These are phyloP conservation scores for Aureobasidium sp. DNA, from an alignment of 2,329 filamentous ascomycete genomes.

Conservation along the genomic window DNA sequence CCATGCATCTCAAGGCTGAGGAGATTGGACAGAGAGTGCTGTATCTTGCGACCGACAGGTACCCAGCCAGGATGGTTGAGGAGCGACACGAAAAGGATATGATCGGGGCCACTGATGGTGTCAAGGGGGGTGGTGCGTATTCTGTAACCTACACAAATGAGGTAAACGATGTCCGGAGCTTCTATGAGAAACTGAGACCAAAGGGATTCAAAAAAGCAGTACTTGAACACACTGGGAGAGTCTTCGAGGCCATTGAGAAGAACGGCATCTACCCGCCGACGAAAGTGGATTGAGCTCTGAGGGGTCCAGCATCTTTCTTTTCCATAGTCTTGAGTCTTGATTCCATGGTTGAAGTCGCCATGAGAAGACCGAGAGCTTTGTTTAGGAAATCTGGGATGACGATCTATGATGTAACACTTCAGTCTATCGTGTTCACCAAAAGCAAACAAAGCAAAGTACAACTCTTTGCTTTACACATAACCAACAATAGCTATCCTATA, in stretches of 20 bases:
- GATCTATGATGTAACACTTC: too few relatives aligned
- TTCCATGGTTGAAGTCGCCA: too few relatives aligned
- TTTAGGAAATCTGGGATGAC: too few relatives aligned
- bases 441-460: too few relatives aligned
- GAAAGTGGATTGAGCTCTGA: too few relatives aligned
- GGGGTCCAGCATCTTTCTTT: too few relatives aligned
- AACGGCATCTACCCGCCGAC: background rate
- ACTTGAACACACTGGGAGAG: background rate
- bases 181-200: background rate
- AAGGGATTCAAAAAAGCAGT: background rate
- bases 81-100: too few relatives aligned
- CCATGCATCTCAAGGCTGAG: constrained; percentile 4
- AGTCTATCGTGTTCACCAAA: too few relatives aligned
- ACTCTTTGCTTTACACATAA: too few relatives aligned
- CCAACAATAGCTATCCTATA: too few relatives aligned
- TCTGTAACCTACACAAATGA: constrained; percentile 23
- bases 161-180: background rate
- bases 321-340: too few relatives aligned
- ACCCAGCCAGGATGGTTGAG: constrained; percentile 5
- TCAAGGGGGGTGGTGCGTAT: constrained; percentile 26
- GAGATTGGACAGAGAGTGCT: constrained; percentile 28
- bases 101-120: constrained; percentile 20
- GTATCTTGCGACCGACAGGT: constrained; percentile 21
- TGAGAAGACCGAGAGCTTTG: too few relatives aligned
- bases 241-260: background rate